Base-by-base conservation (phyloP, 225 moss, liverwort and hornwort genomes). In the Takakia lepidozioides region DNA sequence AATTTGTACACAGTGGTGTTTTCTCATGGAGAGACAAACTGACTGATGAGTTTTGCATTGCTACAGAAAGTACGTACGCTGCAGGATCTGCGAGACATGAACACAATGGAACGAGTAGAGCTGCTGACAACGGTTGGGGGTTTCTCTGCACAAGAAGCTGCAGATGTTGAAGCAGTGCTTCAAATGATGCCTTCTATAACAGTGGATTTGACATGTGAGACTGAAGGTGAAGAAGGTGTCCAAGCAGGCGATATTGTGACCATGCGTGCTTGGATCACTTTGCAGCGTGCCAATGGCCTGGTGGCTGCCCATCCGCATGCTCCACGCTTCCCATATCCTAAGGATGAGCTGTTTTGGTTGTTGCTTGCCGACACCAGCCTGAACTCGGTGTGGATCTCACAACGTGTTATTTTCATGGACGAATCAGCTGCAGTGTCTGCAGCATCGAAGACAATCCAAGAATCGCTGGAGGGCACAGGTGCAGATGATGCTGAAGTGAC, bases 201-300 rank as follows among this genome's bases (percentile, higher is more conserved):
- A 19, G 62, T 98, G 38, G 91, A 91, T 38, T 75, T 85, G 44
- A 71, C 63, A 8, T 87, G 78, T 53, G 85, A 84, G 55, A 98
- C 98, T 14, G 98, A 98, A 81, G 98, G 98, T 3, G 98, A 98
- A 74, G 98, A 98, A 79, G 98, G 98, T 28, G 81, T 98, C n/a
- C 98, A 98, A 74, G 83, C 91, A 60, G 98, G 98, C 20, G 98
- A 98, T 30, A 85, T 91, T 20, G 98, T 91, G 17, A 98, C 91
- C 17, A 60, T 98, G 62, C 76, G 74, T 35, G 91, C 83, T 27
- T 98, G 98, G 98, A 69, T 98, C 25, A 81, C 76, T 28, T 61
- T 91, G 53, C 68, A 74, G 15, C 75, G 91, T 21, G 59, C 73
- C 0, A 98, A 98, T 46, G 85, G 85, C 14, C 52, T 81, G 1